Evolutionary conservation across 2,329 filamentous ascomycete species (phyloP).

Genomic region (Monosporascus sp.): DNA sequence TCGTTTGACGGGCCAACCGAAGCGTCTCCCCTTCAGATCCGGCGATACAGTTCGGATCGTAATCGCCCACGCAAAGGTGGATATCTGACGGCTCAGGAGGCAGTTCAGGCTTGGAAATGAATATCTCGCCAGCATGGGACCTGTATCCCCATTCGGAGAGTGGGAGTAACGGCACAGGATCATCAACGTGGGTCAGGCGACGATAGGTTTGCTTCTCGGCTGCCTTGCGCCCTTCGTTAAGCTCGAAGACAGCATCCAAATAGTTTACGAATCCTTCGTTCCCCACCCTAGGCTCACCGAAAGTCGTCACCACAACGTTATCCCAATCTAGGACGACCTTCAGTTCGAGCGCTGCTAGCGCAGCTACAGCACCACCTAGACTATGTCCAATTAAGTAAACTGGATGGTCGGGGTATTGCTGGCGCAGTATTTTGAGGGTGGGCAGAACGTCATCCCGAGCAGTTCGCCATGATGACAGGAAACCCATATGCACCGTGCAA

Average conservation of each 20-base stretch:
- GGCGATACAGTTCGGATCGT: constrained; percentile 68
- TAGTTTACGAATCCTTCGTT: constrained; percentile 53
- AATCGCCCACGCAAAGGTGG: constrained; percentile 64
- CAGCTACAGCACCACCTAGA: constrained; percentile 86
- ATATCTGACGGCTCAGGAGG: constrained; percentile 66
- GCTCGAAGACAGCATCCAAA: constrained; percentile 47
- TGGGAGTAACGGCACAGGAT: constrained; percentile 86
- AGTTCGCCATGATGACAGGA: constrained; percentile 77
- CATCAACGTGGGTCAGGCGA: constrained; percentile 78
- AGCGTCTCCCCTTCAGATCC: constrained; percentile 42
- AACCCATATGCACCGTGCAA: constrained; percentile 90
- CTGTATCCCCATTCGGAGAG: constrained; percentile 82
- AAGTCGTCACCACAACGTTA: constrained; percentile 76
- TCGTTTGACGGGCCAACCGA: constrained; percentile 15
- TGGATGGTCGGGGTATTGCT: constrained; percentile 63
- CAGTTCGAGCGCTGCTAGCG: constrained; percentile 80
- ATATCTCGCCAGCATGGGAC: constrained; percentile 83
- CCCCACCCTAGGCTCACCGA: constrained; percentile 75
- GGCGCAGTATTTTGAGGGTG: constrained; percentile 54
- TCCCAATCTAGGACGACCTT: constrained; percentile 67
- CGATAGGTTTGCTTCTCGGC: constrained; percentile 50
- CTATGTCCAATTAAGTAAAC: constrained; percentile 85
- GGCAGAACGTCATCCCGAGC: constrained; percentile 67
- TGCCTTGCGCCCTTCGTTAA: constrained; percentile 29
- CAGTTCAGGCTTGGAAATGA: constrained; percentile 67